Conservation (phyloP, 106 monocot genomes). For the Chionographis japonica region DNA sequence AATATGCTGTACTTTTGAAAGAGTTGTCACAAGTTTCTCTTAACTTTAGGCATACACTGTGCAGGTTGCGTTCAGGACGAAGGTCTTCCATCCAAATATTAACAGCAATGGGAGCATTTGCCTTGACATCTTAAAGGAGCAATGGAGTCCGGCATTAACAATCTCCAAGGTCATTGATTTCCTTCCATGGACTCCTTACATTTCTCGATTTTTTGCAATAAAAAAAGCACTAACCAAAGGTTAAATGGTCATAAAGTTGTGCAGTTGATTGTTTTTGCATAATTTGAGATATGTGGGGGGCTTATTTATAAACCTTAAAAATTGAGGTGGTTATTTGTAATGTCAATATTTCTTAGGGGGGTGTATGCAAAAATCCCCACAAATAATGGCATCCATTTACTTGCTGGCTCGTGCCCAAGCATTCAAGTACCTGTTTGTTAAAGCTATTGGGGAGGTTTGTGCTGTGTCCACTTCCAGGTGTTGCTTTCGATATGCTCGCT, state of each 20-base stretch:
- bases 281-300: too few relatives aligned
- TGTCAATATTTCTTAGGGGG: too few relatives aligned
- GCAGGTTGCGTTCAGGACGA: constrained; percentile 37
- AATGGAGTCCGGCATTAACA: constrained; percentile 43
- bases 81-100: constrained; percentile 43
- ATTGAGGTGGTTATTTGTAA: too few relatives aligned
- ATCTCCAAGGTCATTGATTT: constrained; percentile 26
- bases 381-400: not conserved
- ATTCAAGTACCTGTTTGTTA: not conserved
- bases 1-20: too few relatives aligned
- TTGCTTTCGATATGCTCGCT: constrained; percentile 45
- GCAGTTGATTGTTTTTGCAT: too few relatives aligned
- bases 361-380: too few relatives aligned
- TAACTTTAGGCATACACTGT: not conserved
- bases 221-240: too few relatives aligned
- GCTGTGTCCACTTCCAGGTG: constrained; percentile 19
- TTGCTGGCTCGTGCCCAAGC: not conserved
- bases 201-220: too few relatives aligned
- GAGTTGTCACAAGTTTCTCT: too few relatives aligned
- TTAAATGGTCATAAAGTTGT: too few relatives aligned
- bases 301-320: too few relatives aligned
- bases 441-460: not conserved
- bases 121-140: constrained; percentile 39
- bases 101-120: constrained; percentile 48
- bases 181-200: not conserved